Conservation (phyloP, 305 asterid species). For the Solanum hybrid region DNA sequence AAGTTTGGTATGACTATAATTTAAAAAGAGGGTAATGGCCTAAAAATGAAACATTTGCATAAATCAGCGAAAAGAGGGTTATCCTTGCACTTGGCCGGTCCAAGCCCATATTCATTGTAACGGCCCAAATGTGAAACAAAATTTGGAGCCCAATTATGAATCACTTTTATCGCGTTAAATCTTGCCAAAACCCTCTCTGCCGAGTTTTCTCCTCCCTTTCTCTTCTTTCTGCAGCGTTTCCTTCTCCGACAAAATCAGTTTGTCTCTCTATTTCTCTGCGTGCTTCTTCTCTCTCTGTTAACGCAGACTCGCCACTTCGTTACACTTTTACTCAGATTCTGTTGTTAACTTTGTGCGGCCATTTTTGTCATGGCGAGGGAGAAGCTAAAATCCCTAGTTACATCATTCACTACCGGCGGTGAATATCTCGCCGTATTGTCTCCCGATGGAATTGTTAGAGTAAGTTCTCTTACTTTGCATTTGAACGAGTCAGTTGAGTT, state of each 20-base stretch:
- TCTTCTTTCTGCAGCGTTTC: neutral
- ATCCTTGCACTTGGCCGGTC: neutral
- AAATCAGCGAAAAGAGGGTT: neutral
- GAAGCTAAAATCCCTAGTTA: conserved; percentile 8
- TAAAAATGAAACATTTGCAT: neutral
- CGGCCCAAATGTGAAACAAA: neutral
- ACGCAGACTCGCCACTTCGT: neutral
- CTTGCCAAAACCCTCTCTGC: neutral
- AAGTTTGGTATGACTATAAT: neutral
- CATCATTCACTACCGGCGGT: conserved; percentile 11
- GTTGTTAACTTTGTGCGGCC: neutral
- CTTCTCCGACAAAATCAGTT: neutral
- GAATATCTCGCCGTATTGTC: conserved; percentile 16
- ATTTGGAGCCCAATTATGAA: neutral
- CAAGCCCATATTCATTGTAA: neutral
- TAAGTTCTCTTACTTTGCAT: neutral
- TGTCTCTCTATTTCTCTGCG: neutral
- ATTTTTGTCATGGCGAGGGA: conserved; percentile 8
- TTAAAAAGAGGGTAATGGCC: neutral
- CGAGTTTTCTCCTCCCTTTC: neutral
- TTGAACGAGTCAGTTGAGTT: neutral
- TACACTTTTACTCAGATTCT: neutral
- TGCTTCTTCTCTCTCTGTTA: neutral
- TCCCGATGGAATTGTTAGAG: conserved; percentile 12
- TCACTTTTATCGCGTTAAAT: neutral